Conservation (phyloP, 176 grass and related monocot genomes). For the Juncus inflexus region DNA sequence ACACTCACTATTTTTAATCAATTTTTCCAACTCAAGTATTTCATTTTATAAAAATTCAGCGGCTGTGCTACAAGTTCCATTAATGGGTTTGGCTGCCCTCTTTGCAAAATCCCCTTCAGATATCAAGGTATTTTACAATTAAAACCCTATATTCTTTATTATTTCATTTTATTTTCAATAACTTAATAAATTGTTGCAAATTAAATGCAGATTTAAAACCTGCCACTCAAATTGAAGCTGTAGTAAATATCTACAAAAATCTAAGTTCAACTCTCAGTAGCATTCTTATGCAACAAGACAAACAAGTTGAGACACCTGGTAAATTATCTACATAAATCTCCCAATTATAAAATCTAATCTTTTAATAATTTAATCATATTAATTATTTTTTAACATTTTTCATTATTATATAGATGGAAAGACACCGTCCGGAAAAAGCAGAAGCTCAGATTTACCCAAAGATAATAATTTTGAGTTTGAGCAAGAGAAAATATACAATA, state of each 20-base stretch:
- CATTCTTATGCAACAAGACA: conserved; percentile 36
- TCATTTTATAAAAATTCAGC: conserved; percentile 39
- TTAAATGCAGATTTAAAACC: conserved; percentile 34
- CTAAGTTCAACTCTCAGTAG: conserved; percentile 61
- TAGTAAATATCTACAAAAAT: conserved; percentile 70
- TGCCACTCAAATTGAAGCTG: conserved; percentile 56
- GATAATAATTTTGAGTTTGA: conserved; percentile 41
- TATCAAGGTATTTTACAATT: conserved; percentile 47
- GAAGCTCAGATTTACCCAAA: conserved; percentile 45
- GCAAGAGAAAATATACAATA: conserved; percentile 36
- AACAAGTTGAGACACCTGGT: conserved; percentile 51
- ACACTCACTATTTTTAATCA: conserved; percentile 13
- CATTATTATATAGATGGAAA: conserved; percentile 36
- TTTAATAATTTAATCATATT: not conserved
- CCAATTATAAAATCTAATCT: not conserved
- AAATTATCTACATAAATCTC: not conserved
- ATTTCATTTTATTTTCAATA: not conserved
- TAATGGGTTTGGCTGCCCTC: conserved; percentile 57
- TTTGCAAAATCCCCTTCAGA: conserved; percentile 61
- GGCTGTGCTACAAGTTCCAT: conserved; percentile 36
- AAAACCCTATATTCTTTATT: no score
- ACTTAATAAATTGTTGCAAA: not conserved
- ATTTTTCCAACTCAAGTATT: not conserved
- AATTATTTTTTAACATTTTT: not conserved
- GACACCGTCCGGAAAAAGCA: conserved; percentile 36